A percentile compares a stretch with the other conserved stretches of the same genome.
Evolutionary conservation across 75 land plant genomes (phyloP).

Genomic region (Cupressus sempervirens): DNA sequence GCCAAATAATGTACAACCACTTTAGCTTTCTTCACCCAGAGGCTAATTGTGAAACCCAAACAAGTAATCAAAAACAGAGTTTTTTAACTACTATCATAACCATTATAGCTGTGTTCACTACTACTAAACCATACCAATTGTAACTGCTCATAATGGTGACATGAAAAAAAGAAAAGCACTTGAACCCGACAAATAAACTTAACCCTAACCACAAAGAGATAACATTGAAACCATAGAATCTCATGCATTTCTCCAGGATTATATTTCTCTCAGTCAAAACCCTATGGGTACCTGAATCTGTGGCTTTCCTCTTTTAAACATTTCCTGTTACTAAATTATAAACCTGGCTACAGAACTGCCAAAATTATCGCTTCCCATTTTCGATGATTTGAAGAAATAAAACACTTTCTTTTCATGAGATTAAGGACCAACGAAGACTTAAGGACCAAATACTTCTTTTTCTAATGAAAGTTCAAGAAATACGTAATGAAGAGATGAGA

Average conservation of each 20-base stretch:
- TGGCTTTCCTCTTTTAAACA: background rate
- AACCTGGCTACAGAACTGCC: background rate
- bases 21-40: background rate
- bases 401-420: background rate
- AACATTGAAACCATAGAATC: background rate
- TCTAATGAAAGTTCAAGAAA: too few relatives aligned
- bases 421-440: background rate
- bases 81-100: background rate
- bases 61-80: background rate
- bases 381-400: background rate
- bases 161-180: background rate
- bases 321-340: background rate
- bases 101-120: too few relatives aligned
- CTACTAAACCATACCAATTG: background rate
- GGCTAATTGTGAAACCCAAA: background rate
- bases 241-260: background rate
- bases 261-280: too few relatives aligned
- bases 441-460: too few relatives aligned
- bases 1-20: background rate
- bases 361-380: background rate
- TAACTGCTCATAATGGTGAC: background rate
- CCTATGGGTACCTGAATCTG: background rate
- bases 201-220: background rate
- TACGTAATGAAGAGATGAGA: too few relatives aligned
- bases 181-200: background rate